phyloP scores from a whole-genome alignment of 345 rosid species.

The Populus davidiana region DNA sequence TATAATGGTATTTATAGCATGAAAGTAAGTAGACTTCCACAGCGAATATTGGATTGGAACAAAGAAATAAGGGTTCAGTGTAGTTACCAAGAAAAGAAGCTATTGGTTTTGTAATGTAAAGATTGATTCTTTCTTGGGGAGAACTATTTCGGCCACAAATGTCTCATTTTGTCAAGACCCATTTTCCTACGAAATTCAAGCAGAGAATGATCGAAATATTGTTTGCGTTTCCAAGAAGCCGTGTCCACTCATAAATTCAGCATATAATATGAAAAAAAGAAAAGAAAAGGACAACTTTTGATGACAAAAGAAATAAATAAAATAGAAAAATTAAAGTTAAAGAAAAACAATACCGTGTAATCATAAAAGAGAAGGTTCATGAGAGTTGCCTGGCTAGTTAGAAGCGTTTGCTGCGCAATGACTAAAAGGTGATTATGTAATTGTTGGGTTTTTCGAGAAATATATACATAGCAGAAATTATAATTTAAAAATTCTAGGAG shows the following conservation, averaged over 20 bases:
- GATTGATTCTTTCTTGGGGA: neutral
- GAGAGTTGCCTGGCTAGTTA: too few relatives aligned
- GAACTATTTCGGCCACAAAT: neutral
- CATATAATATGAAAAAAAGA: neutral
- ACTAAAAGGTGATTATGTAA: too few relatives aligned
- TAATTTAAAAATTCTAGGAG: too few relatives aligned
- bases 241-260: neutral
- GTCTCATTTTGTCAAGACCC: neutral
- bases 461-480: too few relatives aligned
- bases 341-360: neutral
- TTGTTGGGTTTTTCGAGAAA: too few relatives aligned
- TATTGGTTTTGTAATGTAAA: neutral
- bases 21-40: neutral
- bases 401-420: too few relatives aligned
- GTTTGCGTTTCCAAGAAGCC: slow-evolving; percentile 4
- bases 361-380: too few relatives aligned
- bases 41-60: neutral
- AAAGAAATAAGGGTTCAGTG: neutral
- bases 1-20: neutral
- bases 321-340: neutral
- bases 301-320: neutral
- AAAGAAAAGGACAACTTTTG: neutral
- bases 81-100: neutral
- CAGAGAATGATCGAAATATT: neutral
- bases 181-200: neutral